These are phyloP conservation scores for Rhipidocladum racemiflorum DNA, from an alignment of 176 grass and related monocot species.

Conservation along the genomic window DNA sequence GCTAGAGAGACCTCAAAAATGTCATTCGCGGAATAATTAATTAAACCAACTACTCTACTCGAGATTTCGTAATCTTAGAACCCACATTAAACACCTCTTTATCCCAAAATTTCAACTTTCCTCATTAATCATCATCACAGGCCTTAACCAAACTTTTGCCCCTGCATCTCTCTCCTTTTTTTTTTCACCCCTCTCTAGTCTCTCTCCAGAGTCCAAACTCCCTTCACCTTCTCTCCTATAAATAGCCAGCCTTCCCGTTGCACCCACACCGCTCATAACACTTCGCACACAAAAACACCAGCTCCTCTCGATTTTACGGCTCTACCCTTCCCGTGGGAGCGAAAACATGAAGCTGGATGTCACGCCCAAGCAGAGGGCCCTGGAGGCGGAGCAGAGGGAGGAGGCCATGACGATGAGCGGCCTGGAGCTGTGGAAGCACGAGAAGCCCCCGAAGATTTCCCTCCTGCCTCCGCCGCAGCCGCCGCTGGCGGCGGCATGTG, in stretches of 20 bases:
- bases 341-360: conserved; percentile 51
- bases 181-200: not conserved
- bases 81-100: not conserved
- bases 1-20: not conserved
- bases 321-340: conserved; percentile 21
- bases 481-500: not conserved
- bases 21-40: not conserved
- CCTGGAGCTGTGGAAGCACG: conserved; percentile 49
- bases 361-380: conserved; percentile 43
- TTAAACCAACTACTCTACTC: not conserved
- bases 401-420: conserved; percentile 52
- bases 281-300: conserved; percentile 20
- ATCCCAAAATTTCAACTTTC: conserved; percentile 21
- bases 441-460: conserved; percentile 39
- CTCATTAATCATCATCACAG: conserved; percentile 26
- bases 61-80: not conserved
- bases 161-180: not conserved
- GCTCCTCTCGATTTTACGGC: conserved; percentile 7
- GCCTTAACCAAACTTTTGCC: not conserved
- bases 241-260: conserved; percentile 29
- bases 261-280: conserved; percentile 18
- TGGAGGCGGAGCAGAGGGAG: conserved; percentile 60
- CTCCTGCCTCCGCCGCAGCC: not conserved
- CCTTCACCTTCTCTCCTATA: conserved; percentile 20
- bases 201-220: not conserved